Base-by-base conservation (phyloP, 257 asterid species). In the Mentha longifolia region DNA sequence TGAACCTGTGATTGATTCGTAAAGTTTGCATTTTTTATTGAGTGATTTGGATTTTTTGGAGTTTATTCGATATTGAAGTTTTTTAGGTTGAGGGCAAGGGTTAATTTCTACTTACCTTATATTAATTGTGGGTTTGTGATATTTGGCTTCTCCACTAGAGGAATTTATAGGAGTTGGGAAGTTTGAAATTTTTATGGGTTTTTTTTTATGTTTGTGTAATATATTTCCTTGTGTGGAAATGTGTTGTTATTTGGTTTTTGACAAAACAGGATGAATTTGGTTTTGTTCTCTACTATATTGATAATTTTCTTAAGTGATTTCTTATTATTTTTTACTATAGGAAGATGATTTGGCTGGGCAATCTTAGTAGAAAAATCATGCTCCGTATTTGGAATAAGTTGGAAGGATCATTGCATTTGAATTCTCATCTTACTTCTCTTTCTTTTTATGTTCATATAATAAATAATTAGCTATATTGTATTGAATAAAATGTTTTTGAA, bases 201-300 rank as follows among this genome's bases (percentile, higher is more conserved):
- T 74, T 30, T 30, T 17, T 55, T 60, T 30, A 25, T 11, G 16
- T 41, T 41, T 4, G 16, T 55, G 33, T 65, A 5, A 35, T 16
- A 35, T 16, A 65, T 65, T 68, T 56, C 54, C 42, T 28, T 37
- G 28, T 50, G 47, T 67, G 65, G 61, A 61, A 42, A 17, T 50
- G 47, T 33, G 56, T 55, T 33, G 56, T 55, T 72, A 14, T 60
- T 41, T 54, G 14, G 12, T 22, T 70, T 42, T 45, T 58, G 11
- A 43, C 9, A 52, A 39, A 19, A 15, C 63, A 51, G 11, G 64
- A n/a, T 50, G 31, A 13, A 47, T 41, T 52, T 39, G 28, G 25
- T n/a, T 15, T 3, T 65, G 31, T 49, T 35, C 6, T 46, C 17
- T 15, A 37, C 2, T 51, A 7, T 47, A 13, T 30, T 42, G 28